A percentile compares a stretch with the other conserved stretches of the same genome.
These are phyloP conservation scores for Kuraishia piskuri DNA, from an alignment of 805 yeast species.

Conservation along the genomic window DNA sequence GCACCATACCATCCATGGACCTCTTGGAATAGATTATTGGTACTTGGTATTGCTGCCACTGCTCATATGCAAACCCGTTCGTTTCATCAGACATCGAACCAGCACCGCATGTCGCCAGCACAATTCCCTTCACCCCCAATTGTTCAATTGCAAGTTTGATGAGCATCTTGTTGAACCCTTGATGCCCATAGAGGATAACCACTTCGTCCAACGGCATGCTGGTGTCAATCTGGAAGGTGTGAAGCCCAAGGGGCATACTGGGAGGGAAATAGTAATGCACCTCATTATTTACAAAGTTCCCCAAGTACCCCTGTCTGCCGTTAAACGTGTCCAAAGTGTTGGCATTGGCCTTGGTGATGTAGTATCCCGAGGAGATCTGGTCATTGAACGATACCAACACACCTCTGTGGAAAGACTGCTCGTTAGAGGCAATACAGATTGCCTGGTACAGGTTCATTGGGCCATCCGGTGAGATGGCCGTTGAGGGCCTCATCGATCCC, in stretches of 20 bases:
- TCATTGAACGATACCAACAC: constrained; percentile 59
- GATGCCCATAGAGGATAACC: constrained; percentile 52
- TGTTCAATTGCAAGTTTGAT: constrained; percentile 37
- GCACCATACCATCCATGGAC: constrained; percentile 66
- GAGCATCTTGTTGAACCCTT: constrained; percentile 43
- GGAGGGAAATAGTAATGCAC: constrained; percentile 61
- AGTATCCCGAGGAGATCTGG: constrained; percentile 60
- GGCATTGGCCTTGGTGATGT: constrained; percentile 63
- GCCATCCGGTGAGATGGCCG: constrained; percentile 64
- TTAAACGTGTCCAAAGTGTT: constrained; percentile 65
- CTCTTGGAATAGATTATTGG: constrained; percentile 61
- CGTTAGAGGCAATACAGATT: constrained; percentile 49
- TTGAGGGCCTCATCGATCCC: constrained; percentile 71
- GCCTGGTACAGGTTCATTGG: constrained; percentile 69
- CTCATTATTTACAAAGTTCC: constrained; percentile 59
- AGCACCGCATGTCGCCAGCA: constrained; percentile 66
- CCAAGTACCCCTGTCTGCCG: constrained; percentile 63
- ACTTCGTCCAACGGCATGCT: constrained; percentile 29
- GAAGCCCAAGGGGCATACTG: constrained; percentile 43
- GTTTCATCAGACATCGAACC: constrained; percentile 51
- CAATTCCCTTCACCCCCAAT: constrained; percentile 42
- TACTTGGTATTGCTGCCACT: constrained; percentile 28
- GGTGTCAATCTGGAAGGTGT: constrained; percentile 29
- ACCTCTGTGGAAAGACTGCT: constrained; percentile 46
- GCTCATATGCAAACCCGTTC: constrained; percentile 31